Base-by-base conservation (phyloP, 805 yeast genomes). In the Yarrowia osloensis region DNA sequence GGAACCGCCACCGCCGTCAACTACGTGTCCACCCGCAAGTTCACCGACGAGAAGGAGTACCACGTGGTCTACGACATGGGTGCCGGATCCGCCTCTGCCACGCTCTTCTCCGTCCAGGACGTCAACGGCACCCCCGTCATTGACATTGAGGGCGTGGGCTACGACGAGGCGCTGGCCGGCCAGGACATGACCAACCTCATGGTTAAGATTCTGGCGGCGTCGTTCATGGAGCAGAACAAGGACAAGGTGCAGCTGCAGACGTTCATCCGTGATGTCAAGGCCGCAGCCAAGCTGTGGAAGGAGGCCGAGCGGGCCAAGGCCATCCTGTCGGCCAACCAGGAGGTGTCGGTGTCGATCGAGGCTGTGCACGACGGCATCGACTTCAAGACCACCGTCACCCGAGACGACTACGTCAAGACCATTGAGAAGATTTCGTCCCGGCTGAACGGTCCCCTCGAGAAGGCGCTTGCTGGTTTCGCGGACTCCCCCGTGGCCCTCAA, bases 1-100 rank as follows among this genome's bases (percentile, higher is more conserved):
- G 98, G 97, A 17, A 78, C 91, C n/a, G 95, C 98, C 2, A 91
- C 91, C 17, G 97, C 96, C 0, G 77, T 90, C 50, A 90, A 91
- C 73, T 93, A 86, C 75, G 90, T 91, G 1, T 81, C 89, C 35
- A 82, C 84, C 52, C 81, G 85, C 61, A 80, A 80, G 33, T 83
- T 83, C 69, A 72, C 73, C 13, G 76, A 75, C 3, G 82, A 81
- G 2, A 83, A 81, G 67, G 85, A 85, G 71, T 82, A 86, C 73
- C 90, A 90, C 74, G 74, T 91, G 61, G 83, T 95, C 39, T 91
- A 88, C 74, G 99, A 95, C 76, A 85, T 90, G 84, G 99, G 99
- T 55, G 94, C 97, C 5, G 96, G 96, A 1, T 88, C 96, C 0
- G 89, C 96, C 0, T 85, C 88, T 67, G 96, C 97, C 1, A 89